A percentile compares a stretch with the other conserved stretches of the same genome.
These are phyloP conservation scores for Wickerhamiella azyma DNA, from an alignment of 805 yeast species.

Conservation along the genomic window DNA sequence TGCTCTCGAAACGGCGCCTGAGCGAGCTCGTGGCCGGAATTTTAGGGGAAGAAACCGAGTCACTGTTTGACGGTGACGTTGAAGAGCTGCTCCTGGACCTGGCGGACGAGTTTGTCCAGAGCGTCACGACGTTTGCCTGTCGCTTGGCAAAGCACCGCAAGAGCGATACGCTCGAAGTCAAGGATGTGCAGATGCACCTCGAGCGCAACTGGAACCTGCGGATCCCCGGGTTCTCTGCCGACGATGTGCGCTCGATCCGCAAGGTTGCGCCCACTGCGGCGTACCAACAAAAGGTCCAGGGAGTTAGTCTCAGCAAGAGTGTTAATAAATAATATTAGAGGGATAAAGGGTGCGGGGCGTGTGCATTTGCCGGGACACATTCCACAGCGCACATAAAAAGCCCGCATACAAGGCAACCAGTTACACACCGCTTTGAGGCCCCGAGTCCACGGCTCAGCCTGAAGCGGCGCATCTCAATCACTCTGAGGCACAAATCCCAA, in stretches of 20 bases:
- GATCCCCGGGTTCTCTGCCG: conserved; percentile 85
- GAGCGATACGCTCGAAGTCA: conserved; percentile 71
- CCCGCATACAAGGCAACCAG: too few species aligned
- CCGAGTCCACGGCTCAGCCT: too few species aligned
- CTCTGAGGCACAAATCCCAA: too few species aligned
- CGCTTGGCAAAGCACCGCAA: conserved; percentile 89
- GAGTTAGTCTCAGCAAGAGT: conserved; percentile 22
- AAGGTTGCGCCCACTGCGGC: conserved; percentile 28
- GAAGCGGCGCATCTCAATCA: too few species aligned
- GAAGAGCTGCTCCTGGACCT: conserved; percentile 81
- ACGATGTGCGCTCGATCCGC: conserved; percentile 56
- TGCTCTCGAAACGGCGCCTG: conserved; percentile 76
- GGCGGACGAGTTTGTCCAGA: conserved; percentile 88
- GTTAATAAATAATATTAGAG: conserved; percentile 13
- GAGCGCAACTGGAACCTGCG: conserved; percentile 92
- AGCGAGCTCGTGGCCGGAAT: conserved; percentile 71
- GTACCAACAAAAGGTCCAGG: conserved; percentile 29
- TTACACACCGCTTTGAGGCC: too few species aligned
- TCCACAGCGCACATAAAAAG: too few species aligned
- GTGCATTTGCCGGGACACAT: too few species aligned
- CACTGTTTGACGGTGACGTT: conserved; percentile 83
- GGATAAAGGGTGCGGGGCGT: too few species aligned
- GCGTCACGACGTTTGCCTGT: conserved; percentile 88
- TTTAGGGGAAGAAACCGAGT: conserved; percentile 67
- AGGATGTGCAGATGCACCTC: conserved; percentile 80